Conservation (phyloP, 148 eudicot genomes). For the Agrostemma githago region DNA sequence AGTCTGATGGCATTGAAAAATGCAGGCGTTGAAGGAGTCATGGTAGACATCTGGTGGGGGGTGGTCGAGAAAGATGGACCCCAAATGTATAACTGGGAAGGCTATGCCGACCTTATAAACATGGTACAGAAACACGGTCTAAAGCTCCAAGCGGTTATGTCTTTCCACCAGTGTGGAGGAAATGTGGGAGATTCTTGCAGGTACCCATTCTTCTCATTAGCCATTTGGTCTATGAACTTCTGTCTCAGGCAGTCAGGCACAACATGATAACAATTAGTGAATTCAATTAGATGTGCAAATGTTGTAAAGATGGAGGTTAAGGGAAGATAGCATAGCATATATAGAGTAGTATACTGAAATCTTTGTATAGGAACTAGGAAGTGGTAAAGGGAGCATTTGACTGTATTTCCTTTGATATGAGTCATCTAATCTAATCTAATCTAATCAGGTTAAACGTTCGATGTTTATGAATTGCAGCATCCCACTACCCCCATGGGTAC, state of each 20-base stretch:
- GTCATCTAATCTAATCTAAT: not conserved
- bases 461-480: constrained; percentile 45
- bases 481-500: constrained; percentile 97
- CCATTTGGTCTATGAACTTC: not conserved
- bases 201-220: constrained; percentile 31
- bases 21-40: constrained; percentile 90
- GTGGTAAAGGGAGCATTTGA: not conserved
- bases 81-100: constrained; percentile 79
- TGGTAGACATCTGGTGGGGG: constrained; percentile 99
- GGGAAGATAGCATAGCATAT: no score
- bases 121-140: constrained; percentile 79
- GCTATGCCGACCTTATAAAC: constrained; percentile 78
- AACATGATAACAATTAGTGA: no score
- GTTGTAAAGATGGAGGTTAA: no score
- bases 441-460: constrained; percentile 9
- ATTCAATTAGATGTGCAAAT: no score
- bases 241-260: no score
- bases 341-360: no score
- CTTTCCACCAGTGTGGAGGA: constrained; percentile 97
- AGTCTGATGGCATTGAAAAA: constrained; percentile 88
- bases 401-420: not conserved
- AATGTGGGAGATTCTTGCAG: constrained; percentile 99
- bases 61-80: constrained; percentile 96
- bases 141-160: constrained; percentile 95
- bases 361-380: no score